Evolutionary conservation across 768 basidiomycete species (phyloP).

Genomic region (Leccinum obscurum): DNA sequence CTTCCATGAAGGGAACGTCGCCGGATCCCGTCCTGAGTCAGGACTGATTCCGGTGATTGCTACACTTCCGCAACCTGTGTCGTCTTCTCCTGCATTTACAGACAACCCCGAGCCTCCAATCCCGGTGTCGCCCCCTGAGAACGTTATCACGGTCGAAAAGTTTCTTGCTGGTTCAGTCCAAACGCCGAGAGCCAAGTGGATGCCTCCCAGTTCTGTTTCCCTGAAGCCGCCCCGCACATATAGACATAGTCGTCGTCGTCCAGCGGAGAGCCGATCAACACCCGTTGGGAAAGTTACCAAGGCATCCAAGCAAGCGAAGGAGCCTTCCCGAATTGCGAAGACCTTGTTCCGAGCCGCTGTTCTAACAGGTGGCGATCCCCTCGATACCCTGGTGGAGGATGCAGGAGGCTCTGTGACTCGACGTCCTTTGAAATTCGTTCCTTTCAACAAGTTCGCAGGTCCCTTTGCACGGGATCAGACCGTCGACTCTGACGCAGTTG

Average conservation of each 20-base stretch:
- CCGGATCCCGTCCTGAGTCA: background rate
- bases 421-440: constrained; percentile 30
- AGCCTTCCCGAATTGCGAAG: constrained; percentile 9
- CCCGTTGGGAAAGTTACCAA: background rate
- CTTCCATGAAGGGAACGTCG: background rate
- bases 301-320: background rate
- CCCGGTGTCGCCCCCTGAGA: background rate
- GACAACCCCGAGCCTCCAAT: background rate
- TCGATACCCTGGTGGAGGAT: constrained; percentile 14
- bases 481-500: background rate
- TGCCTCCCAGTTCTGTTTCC: background rate
- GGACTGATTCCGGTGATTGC: constrained; percentile 22
- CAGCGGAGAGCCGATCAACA: background rate
- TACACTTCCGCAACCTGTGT: constrained; percentile 11
- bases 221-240: constrained; percentile 20
- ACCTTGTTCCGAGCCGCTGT: constrained; percentile 29
- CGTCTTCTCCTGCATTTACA: constrained; percentile 1
- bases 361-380: constrained; percentile 27
- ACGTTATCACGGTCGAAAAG: constrained; percentile 26
- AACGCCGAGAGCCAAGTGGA: background rate
- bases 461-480: background rate
- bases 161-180: constrained; percentile 22
- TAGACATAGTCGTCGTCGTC: constrained; percentile 3
- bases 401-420: constrained; percentile 15
- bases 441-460: constrained; percentile 23